These are phyloP conservation scores for Aciculoconidium aculeatum DNA, from an alignment of 805 yeast genomes.

Conservation along the genomic window DNA sequence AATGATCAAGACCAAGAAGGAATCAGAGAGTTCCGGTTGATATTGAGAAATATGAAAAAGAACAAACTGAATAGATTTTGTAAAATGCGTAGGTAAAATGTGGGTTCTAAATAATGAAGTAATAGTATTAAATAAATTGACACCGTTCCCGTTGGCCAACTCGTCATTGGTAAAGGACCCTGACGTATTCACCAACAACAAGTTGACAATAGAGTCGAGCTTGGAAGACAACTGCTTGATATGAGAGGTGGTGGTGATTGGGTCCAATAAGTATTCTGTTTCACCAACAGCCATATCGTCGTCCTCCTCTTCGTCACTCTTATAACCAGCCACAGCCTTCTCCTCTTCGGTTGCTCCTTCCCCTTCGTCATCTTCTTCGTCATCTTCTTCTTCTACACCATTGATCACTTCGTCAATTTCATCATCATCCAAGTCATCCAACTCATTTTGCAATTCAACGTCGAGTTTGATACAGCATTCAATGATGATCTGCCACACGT, in stretches of 20 bases:
- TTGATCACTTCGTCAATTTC: conserved; percentile 48
- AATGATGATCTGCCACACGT: conserved; percentile 73
- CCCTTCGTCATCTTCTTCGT: conserved; percentile 20
- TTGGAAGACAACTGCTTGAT: conserved; percentile 56
- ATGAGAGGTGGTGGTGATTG: conserved; percentile 35
- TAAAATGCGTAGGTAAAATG: conserved; percentile 85
- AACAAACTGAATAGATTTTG: conserved; percentile 81
- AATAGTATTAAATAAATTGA: conserved; percentile 64
- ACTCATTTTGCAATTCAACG: conserved; percentile 84
- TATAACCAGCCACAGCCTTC: conserved; percentile 9
- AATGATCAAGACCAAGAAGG: conserved; percentile 72
- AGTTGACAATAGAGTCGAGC: conserved; percentile 61
- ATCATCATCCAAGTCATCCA: conserved; percentile 76
- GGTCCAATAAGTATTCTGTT: conserved; percentile 43
- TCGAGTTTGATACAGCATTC: conserved; percentile 83
- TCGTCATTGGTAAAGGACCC: conserved; percentile 45
- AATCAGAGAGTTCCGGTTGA: conserved; percentile 77
- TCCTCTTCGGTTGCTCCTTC: conserved; percentile 16
- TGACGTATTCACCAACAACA: conserved; percentile 49
- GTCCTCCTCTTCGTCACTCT: conserved; percentile 13
- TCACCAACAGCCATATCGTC: conserved; percentile 28
- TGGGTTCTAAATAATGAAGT: conserved; percentile 75
- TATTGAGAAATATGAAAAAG: conserved; percentile 77
- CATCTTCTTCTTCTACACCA: conserved; percentile 44
- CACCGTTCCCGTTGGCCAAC: conserved; percentile 57